Percentiles rank a stretch among this genome's conserved stretches.
Evolutionary conservation across 331 rosid species (phyloP).

Genomic region (Ulmus americana): DNA sequence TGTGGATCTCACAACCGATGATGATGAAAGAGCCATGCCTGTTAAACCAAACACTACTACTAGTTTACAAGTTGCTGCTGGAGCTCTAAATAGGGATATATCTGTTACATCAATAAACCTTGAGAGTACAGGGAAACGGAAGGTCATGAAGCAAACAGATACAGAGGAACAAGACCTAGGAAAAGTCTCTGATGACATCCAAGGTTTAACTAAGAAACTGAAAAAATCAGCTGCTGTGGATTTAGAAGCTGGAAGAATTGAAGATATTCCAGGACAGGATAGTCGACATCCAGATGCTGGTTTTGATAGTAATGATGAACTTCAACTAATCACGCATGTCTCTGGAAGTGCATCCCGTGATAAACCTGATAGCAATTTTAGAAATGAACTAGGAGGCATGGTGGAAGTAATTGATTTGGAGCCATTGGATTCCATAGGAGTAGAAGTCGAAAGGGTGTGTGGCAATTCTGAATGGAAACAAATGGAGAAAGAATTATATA

Average conservation of each 20-base stretch:
- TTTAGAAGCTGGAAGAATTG: slow-evolving; percentile 33
- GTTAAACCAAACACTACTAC: slow-evolving; percentile 30
- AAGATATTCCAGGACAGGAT: slow-evolving; percentile 31
- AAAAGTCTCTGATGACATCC: slow-evolving; percentile 38
- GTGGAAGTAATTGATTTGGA: slow-evolving; percentile 33
- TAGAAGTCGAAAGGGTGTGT: slow-evolving; percentile 32
- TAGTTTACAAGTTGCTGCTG: slow-evolving; percentile 22
- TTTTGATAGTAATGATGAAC: slow-evolving; percentile 27
- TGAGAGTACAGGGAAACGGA: slow-evolving; percentile 49
- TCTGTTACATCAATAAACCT: slow-evolving; percentile 22
- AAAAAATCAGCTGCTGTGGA: slow-evolving; percentile 47
- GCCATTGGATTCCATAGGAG: slow-evolving; percentile 32
- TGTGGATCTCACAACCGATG: slow-evolving; percentile 26
- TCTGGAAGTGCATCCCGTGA: slow-evolving; percentile 35
- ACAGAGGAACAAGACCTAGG: slow-evolving; percentile 26
- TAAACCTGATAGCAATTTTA: slow-evolving; percentile 29
- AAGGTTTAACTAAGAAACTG: slow-evolving; percentile 50
- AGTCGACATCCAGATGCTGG: slow-evolving; percentile 16
- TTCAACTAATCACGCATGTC: slow-evolving; percentile 17
- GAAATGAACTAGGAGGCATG: slow-evolving; percentile 33
- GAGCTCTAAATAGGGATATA: slow-evolving; percentile 37
- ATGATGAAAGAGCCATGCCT: slow-evolving; percentile 21
- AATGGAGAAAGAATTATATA: slow-evolving; percentile 76
- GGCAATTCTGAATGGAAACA: slow-evolving; percentile 64
- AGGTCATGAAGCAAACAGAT: slow-evolving; percentile 35